These are phyloP conservation scores for Acanthamoeba royreba DNA, from an alignment of 208 protist species.

Conservation along the genomic window DNA sequence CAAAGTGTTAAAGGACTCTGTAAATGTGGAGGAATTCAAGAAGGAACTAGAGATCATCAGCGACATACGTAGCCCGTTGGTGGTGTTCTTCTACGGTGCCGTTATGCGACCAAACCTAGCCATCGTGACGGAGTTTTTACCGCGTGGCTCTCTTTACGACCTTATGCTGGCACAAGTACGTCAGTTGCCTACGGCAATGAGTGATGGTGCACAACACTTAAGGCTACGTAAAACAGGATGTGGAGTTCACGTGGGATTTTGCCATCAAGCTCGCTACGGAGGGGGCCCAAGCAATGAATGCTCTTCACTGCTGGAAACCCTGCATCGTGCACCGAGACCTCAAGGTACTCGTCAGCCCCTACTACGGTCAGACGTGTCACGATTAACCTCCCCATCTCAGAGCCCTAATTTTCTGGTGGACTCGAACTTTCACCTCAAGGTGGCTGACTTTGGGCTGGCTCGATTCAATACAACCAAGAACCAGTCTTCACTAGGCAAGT, in stretches of 20 bases:
- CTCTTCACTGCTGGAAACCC: constrained; percentile 37
- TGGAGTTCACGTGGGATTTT: background rate
- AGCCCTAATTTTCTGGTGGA: constrained; percentile 50
- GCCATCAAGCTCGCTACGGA: background rate
- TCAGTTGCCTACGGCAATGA: background rate
- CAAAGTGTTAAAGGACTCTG: background rate
- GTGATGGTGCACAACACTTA: background rate
- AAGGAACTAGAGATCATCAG: constrained; percentile 34
- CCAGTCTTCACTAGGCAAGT: background rate
- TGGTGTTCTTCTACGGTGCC: constrained; percentile 34
- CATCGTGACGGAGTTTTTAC: constrained; percentile 25
- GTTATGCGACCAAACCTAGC: background rate
- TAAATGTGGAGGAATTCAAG: constrained; percentile 26
- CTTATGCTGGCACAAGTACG: background rate
- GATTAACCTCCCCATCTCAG: background rate
- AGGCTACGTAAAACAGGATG: background rate
- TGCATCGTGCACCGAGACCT: constrained; percentile 1
- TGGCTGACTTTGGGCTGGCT: constrained; percentile 54
- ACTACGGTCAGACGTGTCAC: background rate
- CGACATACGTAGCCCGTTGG: background rate
- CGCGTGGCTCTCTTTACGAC: background rate
- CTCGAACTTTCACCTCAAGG: constrained; percentile 44
- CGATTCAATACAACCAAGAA: constrained; percentile 1
- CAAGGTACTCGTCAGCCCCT: background rate
- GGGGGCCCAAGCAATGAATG: background rate